These are phyloP conservation scores for Wickerhamomyces chambardii DNA, from an alignment of 805 yeast species.

Conservation along the genomic window DNA sequence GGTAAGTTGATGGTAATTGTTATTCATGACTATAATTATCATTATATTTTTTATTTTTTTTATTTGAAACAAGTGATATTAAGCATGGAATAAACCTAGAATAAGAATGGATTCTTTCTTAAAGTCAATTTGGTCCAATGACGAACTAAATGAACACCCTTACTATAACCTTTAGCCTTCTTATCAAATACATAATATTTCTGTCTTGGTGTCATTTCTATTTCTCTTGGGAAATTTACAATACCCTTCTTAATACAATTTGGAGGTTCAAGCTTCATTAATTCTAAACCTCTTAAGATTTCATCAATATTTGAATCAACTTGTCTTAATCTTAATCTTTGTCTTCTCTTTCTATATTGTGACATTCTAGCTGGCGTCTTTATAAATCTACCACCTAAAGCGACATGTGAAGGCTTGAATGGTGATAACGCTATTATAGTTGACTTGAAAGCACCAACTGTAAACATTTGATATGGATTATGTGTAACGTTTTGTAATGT, in stretches of 20 bases:
- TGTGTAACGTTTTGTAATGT: too few species aligned
- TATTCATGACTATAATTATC: background rate
- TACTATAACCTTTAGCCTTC: constrained; percentile 72
- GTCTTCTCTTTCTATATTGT: constrained; percentile 70
- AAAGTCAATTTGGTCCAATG: constrained; percentile 84
- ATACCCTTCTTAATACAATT: constrained; percentile 24
- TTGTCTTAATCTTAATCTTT: constrained; percentile 69
- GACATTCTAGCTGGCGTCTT: constrained; percentile 77
- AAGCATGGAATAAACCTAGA: too few species aligned
- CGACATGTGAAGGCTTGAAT: constrained; percentile 30
- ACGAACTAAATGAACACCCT: constrained; percentile 80
- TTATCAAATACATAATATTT: constrained; percentile 83
- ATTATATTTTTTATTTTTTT: too few species aligned
- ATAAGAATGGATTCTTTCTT: constrained; percentile 61
- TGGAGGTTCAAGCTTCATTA: constrained; percentile 21
- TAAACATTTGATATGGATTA: too few species aligned
- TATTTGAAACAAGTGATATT: too few species aligned
- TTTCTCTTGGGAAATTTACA: constrained; percentile 63
- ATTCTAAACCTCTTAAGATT: constrained; percentile 40
- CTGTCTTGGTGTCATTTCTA: constrained; percentile 72
- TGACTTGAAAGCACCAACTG: constrained; percentile 54
- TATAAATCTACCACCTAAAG: constrained; percentile 74
- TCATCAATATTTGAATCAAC: constrained; percentile 76
- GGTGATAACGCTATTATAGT: background rate
- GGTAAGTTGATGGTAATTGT: too few species aligned